phyloP scores from a whole-genome alignment of 1,139 yeast genomes.

The Yamadazyma taylorii region DNA sequence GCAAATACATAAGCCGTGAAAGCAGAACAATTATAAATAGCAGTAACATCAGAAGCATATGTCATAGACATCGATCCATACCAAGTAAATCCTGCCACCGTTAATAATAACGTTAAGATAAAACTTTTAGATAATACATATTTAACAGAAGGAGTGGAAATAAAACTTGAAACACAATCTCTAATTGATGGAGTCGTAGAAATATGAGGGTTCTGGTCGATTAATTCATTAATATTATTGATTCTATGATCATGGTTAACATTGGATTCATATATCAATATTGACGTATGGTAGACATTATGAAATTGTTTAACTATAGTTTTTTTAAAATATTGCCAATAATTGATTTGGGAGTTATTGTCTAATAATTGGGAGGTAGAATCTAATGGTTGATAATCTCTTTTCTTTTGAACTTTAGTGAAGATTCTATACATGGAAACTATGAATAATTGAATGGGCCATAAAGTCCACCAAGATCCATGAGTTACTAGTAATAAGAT shows the following conservation, averaged over 20 bases:
- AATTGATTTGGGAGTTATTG: conserved; percentile 17
- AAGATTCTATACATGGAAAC: conserved; percentile 41
- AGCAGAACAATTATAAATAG: conserved; percentile 87
- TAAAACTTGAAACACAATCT: conserved; percentile 36
- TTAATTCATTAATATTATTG: conserved; percentile 33
- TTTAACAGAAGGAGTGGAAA: conserved; percentile 44
- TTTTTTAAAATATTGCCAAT: conserved; percentile 37
- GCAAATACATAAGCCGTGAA: conserved; percentile 87
- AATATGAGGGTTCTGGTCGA: conserved; percentile 44
- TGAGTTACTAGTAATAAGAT: conserved; percentile 70
- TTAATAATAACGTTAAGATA: conserved; percentile 56
- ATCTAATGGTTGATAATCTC: conserved; percentile 31
- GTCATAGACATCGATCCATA: conserved; percentile 80
- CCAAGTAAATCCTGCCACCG: conserved; percentile 84
- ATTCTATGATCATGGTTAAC: conserved; percentile 37
- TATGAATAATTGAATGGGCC: conserved; percentile 68
- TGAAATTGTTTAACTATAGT: conserved; percentile 50
- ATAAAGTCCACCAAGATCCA: conserved; percentile 72
- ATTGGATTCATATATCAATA: conserved; percentile 45
- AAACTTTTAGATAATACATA: conserved; percentile 48
- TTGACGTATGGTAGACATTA: conserved; percentile 51
- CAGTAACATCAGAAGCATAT: conserved; percentile 84
- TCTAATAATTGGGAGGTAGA: conserved; percentile 31
- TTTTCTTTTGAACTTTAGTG: conserved; percentile 9
- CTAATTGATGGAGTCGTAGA: conserved; percentile 39